phyloP scores from a whole-genome alignment of 2,329 filamentous ascomycete genomes.

The Cladosporium phlei region DNA sequence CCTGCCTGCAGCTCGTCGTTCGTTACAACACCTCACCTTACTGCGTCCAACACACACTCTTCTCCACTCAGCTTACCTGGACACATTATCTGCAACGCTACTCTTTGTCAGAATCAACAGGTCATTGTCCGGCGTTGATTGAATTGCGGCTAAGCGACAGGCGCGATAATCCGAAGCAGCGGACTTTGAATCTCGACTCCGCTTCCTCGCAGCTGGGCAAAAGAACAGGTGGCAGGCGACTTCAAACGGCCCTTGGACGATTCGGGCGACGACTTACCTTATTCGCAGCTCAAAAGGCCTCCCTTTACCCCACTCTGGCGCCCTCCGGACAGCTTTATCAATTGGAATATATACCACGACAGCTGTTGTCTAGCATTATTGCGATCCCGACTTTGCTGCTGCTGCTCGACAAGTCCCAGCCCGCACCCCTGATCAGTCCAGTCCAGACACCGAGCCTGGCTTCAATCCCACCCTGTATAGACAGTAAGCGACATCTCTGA shows the following conservation, averaged over 20 bases:
- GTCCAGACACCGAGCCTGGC: no score
- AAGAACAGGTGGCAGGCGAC: conserved; percentile 7
- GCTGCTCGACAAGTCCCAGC: no score
- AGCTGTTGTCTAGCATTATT: neutral
- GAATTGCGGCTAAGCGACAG: conserved; percentile 3
- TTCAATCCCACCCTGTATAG: neutral
- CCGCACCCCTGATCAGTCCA: no score
- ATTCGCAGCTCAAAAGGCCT: neutral
- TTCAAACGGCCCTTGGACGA: neutral
- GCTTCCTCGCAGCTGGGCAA: neutral
- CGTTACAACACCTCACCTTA: no score
- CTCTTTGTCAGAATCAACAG: no score
- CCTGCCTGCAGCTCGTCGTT: no score
- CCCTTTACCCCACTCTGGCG: conserved; percentile 6
- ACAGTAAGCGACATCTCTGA: neutral
- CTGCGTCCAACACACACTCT: no score
- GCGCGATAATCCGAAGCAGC: conserved; percentile 8
- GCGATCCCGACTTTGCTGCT: neutral
- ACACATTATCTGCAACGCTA: no score
- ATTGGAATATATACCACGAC: neutral
- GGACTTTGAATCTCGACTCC: neutral
- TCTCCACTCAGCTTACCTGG: no score
- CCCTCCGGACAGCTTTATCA: neutral
- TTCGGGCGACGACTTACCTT: no score
- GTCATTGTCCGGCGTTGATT: no score